Base-by-base conservation (phyloP, 495 filamentous ascomycete genomes). In the Tuber aestivum region DNA sequence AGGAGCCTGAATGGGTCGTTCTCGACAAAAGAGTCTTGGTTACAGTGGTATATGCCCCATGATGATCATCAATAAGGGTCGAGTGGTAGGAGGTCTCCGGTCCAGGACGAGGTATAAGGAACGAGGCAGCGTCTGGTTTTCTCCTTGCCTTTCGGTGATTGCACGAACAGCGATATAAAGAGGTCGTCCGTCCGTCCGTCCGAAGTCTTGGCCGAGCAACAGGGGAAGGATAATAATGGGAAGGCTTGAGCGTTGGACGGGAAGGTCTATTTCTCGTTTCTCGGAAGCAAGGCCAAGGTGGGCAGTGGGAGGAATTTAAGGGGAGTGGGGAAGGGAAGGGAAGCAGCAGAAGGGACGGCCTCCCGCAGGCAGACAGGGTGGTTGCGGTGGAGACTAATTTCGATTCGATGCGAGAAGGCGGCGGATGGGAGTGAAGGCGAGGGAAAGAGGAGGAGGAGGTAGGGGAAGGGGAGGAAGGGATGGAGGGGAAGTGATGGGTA, bases 31-130 rank as follows among this genome's bases (percentile, higher is more conserved):
- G 76, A 75, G 78, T 65, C 72, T 81, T 78, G 79, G 79, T 61
- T 80, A 82, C 71, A 82, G 76, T 70, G 75, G 79, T 82, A 82
- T 76, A 81, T 78, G 70, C 70, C 79, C 79, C 80, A 82, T 82
- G 74, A 73, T 81, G 80, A 81, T 32, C 75, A 78, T 61, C 75
- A 78, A 79, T 79, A 73, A 79, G 78, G 44, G 61, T 79, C 78
- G 48, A 70, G 35, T 76, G 72, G 74, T 71, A 78, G 70, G 75
- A 27, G 70, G 70, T 72, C 1, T 75, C 68, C 78, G 70, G 78
- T 37, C 76, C 35, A 79, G 76, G 76, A 70, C 70, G 56, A 79
- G 38, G 70, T 68, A 75, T 70, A 79, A 23, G 56, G 56, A 65
- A 32, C 27, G 27, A 65, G 56, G 56, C 27, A 20, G 56, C 72